Base-by-base conservation (phyloP, 1,284 basidiomycete genomes). In the Melampsora larici-populina region DNA sequence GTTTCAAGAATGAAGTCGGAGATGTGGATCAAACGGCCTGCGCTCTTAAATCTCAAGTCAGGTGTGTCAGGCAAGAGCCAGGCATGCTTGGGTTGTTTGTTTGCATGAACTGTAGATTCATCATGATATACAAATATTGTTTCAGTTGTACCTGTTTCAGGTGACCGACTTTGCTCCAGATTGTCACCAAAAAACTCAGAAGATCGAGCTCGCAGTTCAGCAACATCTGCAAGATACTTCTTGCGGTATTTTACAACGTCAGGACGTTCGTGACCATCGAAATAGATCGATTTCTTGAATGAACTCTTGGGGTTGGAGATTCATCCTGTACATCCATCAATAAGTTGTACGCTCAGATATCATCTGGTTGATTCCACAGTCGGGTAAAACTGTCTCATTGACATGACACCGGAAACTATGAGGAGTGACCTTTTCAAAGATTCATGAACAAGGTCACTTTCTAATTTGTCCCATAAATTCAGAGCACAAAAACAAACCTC, bases 1-100 rank as follows among this genome's bases (percentile, higher is more conserved):
- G 69, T 40, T 36, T 70, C 69, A 8, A 70, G 29, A 15, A 68
- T 68, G 43, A 68, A 68, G 46, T 68, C 66, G 31, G 66, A 68
- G 1, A 68, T 67, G 18, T 67, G 26, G 2, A 67, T 67, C 33
- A 67, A 46, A 7, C 40, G 17, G 24, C 65, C 65, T 17, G 51
- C 46, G 29, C 43, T 68, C 31, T 68, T 68, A 26, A 46, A 68
- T 46, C 43, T 43, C 4, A 68, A 24, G 24, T 49, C 46, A 8
- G 40, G 29, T 6, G 40, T 68, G 9, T 31, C 43, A n/a, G 66
- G 66, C 1, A 68, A 21, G 2, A 68, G 43, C 66, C 66, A 68
- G 11, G 43, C 46, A 29, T 40, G n/a, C 18, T 29, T n/a, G n/a
- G n/a, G n/a, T n/a, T n/a, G n/a, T n/a, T n/a, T n/a, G n/a, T n/a